Conservation (phyloP, 202 grass and related monocot species). For the Schoenoplectus triqueter region DNA sequence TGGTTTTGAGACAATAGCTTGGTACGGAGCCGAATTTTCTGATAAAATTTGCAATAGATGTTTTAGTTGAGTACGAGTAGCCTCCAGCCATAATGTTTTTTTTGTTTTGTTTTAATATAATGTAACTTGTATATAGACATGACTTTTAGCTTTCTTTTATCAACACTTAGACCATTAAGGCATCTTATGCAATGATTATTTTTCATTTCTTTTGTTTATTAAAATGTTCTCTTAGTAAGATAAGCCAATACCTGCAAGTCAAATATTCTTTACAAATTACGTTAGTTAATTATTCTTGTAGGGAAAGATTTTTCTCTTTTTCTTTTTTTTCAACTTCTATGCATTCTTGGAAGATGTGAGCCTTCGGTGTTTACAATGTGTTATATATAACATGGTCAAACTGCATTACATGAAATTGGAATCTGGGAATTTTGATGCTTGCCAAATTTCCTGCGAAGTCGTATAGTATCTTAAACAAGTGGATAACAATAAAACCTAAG, state of each 20-base stretch:
- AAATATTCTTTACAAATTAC: neutral
- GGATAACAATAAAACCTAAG: no score
- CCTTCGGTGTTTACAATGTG: neutral
- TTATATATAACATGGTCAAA: neutral
- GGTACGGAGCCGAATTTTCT: neutral
- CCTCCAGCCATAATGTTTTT: neutral
- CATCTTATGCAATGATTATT: neutral
- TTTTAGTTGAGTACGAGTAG: neutral
- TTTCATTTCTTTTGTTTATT: slow-evolving; percentile 5
- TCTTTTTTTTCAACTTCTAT: no score
- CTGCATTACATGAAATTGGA: neutral
- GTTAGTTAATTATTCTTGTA: no score
- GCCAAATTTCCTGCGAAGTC: neutral
- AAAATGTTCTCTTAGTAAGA: neutral
- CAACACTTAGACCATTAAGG: neutral
- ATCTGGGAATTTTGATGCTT: neutral
- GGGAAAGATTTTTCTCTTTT: no score
- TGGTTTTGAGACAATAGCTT: neutral
- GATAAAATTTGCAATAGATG: slow-evolving; percentile 9
- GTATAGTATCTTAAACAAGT: neutral
- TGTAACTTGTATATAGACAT: neutral
- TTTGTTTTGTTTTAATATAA: neutral
- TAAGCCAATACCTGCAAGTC: neutral
- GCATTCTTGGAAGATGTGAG: neutral
- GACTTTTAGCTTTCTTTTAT: neutral